Percentiles rank a stretch among this genome's conserved stretches.
Conservation (phyloP, 1,284 basidiomycete species). For the Tylopilus sp. region DNA sequence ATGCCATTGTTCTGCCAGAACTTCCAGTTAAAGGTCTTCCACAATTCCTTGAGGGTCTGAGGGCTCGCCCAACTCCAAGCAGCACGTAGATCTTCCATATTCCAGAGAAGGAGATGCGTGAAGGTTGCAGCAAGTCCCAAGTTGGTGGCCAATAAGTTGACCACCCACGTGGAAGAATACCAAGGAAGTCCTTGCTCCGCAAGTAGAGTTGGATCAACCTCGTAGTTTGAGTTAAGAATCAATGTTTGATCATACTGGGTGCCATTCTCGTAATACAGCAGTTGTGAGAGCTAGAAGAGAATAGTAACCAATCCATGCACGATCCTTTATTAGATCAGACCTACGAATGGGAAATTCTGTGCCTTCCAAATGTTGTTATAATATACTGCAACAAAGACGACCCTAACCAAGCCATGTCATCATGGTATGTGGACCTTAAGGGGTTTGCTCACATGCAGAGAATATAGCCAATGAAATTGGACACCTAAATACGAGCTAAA, state of each 20-base stretch:
- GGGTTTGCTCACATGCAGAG: conserved; percentile 43
- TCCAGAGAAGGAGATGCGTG: conserved; percentile 53
- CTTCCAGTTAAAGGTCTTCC: conserved; percentile 39
- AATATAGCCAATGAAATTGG: conserved; percentile 46
- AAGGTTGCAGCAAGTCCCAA: conserved; percentile 48
- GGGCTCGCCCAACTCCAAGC: conserved; percentile 47
- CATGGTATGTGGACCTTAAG: background rate
- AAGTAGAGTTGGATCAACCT: conserved; percentile 45
- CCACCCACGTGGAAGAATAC: conserved; percentile 41
- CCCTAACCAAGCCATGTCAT: conserved; percentile 24
- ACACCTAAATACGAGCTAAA: conserved; percentile 28
- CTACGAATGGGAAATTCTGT: conserved; percentile 48
- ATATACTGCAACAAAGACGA: conserved; percentile 45
- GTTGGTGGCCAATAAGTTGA: conserved; percentile 30
- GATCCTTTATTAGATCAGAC: background rate
- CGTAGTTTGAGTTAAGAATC: conserved; percentile 49
- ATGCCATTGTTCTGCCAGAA: conserved; percentile 48
- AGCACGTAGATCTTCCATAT: conserved; percentile 41
- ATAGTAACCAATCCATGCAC: background rate
- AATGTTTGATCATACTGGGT: conserved; percentile 45
- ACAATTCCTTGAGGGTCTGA: conserved; percentile 12
- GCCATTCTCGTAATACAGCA: conserved; percentile 50
- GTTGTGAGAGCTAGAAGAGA: conserved; percentile 40
- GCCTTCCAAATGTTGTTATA: conserved; percentile 52
- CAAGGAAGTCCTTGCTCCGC: conserved; percentile 43